A percentile compares a stretch with the other conserved stretches of the same genome.
Conservation (phyloP, 345 rosid genomes). For the Draba incana region DNA sequence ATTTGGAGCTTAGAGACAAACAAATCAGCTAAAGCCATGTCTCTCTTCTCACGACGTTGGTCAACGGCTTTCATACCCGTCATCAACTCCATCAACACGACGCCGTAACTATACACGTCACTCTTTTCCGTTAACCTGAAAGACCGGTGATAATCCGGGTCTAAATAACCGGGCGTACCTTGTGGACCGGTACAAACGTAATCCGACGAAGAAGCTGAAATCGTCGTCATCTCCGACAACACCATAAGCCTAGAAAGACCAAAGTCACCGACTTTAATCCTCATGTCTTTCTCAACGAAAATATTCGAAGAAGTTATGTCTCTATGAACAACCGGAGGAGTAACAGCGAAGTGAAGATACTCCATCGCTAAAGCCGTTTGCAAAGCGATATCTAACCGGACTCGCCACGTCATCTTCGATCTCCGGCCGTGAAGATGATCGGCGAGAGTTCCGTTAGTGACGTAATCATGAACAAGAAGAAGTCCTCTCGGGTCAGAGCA, state of each 20-base stretch:
- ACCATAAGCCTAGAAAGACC: constrained; percentile 80
- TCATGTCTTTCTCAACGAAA: constrained; percentile 85
- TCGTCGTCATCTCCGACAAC: constrained; percentile 48
- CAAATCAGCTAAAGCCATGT: constrained; percentile 81
- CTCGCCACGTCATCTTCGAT: constrained; percentile 59
- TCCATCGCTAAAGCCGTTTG: constrained; percentile 76
- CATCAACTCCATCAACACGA: constrained; percentile 77
- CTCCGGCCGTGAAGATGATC: constrained; percentile 78
- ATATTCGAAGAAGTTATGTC: constrained; percentile 86
- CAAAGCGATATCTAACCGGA: constrained; percentile 79
- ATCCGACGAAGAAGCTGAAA: constrained; percentile 57
- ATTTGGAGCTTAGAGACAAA: constrained; percentile 82
- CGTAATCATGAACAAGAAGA: constrained; percentile 83
- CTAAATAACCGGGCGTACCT: constrained; percentile 89
- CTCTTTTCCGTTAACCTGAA: constrained; percentile 91
- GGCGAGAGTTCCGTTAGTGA: constrained; percentile 85
- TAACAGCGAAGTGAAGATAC: constrained; percentile 70
- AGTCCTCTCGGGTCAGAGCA: constrained; percentile 96
- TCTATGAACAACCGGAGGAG: constrained; percentile 78
- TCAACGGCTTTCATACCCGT: constrained; percentile 90
- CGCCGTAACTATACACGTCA: constrained; percentile 89
- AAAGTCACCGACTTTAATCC: constrained; percentile 81
- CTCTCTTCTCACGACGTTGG: constrained; percentile 73
- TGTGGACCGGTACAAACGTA: constrained; percentile 94
- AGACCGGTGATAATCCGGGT: constrained; percentile 91